phyloP scores from a whole-genome alignment of 2,329 filamentous ascomycete genomes.

The Trichophyton benhamiae region DNA sequence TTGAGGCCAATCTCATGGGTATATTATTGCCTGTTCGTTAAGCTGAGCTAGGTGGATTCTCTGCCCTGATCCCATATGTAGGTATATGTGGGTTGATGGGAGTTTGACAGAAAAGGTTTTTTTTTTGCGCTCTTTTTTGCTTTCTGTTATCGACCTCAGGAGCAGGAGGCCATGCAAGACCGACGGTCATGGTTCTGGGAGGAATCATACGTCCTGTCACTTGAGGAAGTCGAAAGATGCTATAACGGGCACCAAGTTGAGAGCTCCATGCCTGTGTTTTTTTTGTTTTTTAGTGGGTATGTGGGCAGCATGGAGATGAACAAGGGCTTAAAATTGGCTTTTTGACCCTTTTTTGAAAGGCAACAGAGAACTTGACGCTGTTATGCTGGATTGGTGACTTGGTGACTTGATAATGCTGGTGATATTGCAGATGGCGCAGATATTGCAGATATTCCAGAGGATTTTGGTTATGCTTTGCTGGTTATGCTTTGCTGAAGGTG shows the following conservation, averaged over 20 bases:
- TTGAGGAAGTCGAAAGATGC: neutral
- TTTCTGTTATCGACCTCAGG: constrained; percentile 1
- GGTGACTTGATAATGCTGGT: neutral
- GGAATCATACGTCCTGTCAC: neutral
- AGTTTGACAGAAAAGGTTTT: neutral
- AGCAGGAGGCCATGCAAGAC: neutral
- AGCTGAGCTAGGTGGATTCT: constrained; percentile 1
- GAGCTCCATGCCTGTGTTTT: constrained; percentile 1
- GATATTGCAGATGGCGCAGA: neutral
- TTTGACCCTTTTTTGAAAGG: neutral
- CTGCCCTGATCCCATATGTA: neutral
- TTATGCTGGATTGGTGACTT: neutral
- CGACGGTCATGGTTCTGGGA: neutral
- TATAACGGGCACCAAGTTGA: constrained; percentile 1
- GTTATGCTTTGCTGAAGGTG: neutral
- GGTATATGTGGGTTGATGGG: neutral
- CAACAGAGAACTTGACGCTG: neutral
- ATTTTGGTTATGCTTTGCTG: too few relatives aligned
- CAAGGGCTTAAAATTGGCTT: constrained; percentile 2
- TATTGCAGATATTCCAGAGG: neutral
- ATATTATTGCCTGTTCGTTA: neutral
- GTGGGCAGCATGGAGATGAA: neutral
- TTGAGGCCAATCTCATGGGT: neutral
- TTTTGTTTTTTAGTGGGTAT: neutral
- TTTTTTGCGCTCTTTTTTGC: neutral